A percentile compares a stretch with the other conserved stretches of the same genome.
Conservation (phyloP, 805 yeast genomes). For the Kluyveromyces aestuarii region DNA sequence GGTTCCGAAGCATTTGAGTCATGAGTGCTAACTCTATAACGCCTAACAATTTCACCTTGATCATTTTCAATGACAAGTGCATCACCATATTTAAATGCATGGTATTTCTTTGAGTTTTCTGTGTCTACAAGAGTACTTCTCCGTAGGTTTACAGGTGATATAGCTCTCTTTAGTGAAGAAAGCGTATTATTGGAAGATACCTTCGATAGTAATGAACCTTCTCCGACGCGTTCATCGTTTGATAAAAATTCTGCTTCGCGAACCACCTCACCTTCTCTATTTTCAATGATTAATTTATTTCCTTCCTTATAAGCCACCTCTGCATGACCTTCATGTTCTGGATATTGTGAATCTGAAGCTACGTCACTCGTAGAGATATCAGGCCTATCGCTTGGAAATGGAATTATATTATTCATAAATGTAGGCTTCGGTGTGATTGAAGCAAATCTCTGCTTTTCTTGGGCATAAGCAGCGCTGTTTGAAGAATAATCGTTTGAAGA, state of each 20-base stretch:
- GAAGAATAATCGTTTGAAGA: not conserved
- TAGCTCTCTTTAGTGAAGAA: conserved; percentile 17
- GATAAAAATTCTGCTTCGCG: conserved; percentile 39
- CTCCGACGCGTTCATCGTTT: conserved; percentile 19
- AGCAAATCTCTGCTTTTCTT: not conserved
- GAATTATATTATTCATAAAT: conserved; percentile 6
- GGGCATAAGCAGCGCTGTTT: not conserved
- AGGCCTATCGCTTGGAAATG: conserved; percentile 4
- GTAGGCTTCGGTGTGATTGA: conserved; percentile 20
- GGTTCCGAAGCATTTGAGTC: conserved; percentile 5
- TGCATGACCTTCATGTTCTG: conserved; percentile 17
- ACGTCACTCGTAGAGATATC: conserved; percentile 2
- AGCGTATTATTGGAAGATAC: conserved; percentile 24
- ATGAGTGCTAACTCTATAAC: conserved; percentile 67
- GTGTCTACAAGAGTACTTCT: conserved; percentile 14
- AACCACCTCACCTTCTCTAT: conserved; percentile 73
- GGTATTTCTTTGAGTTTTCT: conserved; percentile 25
- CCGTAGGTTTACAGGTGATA: conserved; percentile 16
- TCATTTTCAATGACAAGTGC: conserved; percentile 76
- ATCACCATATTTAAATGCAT: conserved; percentile 75
- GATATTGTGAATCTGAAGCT: conserved; percentile 8
- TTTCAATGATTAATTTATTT: conserved; percentile 61
- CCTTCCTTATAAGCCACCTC: conserved; percentile 61
- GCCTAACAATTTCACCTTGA: conserved; percentile 84
- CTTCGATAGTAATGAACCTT: conserved; percentile 8